Evolutionary conservation across 768 basidiomycete species (phyloP).

Genomic region (Podaxis sp.): DNA sequence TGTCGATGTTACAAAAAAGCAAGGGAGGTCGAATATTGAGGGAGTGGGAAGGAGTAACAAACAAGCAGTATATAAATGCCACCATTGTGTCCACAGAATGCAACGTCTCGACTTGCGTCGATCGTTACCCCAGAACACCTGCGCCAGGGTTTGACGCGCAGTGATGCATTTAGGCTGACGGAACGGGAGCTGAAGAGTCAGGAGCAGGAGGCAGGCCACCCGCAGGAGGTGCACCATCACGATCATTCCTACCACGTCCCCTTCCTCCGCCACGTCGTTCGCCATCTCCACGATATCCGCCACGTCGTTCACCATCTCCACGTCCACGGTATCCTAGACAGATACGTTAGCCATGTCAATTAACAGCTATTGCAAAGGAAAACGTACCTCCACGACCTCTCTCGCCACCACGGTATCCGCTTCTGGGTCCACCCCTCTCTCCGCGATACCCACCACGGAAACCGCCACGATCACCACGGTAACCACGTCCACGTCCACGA

Average conservation of each 20-base stretch:
- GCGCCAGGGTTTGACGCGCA: background rate
- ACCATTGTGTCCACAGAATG: background rate
- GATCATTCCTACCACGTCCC: slow-evolving; percentile 10
- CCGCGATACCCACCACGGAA: slow-evolving; percentile 23
- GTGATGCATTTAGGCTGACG: background rate
- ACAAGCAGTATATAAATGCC: slow-evolving; percentile 8
- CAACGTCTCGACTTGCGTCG: background rate
- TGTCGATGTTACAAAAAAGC: background rate
- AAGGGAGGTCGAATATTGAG: background rate
- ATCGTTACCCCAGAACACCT: background rate
- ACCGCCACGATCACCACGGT: slow-evolving; percentile 25
- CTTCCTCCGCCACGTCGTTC: slow-evolving; percentile 42
- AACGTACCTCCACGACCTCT: slow-evolving; percentile 32
- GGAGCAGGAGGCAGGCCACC: background rate
- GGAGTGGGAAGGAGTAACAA: background rate
- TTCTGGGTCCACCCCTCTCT: slow-evolving; percentile 35
- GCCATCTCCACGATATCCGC: slow-evolving; percentile 51
- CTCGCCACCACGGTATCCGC: slow-evolving; percentile 32
- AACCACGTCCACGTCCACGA: slow-evolving; percentile 44
- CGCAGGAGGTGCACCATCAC: background rate
- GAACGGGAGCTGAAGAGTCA: slow-evolving; percentile 1
- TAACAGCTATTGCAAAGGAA: background rate
- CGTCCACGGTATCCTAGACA: slow-evolving; percentile 31
- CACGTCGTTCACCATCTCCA: slow-evolving; percentile 31
- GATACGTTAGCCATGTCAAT: background rate